Base-by-base conservation (phyloP, 805 yeast genomes). In the Yamadazyma kitorensis region DNA sequence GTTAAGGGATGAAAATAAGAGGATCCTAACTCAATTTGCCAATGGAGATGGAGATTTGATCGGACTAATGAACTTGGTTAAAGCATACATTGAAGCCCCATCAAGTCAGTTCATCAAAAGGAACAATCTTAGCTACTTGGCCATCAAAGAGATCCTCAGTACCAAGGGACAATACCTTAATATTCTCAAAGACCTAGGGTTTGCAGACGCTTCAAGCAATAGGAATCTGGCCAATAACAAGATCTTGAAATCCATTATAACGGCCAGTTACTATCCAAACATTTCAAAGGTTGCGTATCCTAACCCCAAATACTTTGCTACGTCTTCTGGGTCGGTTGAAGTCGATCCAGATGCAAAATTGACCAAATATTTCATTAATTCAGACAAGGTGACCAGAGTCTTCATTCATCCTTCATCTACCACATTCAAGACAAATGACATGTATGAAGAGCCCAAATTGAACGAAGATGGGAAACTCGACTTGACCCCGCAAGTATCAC, bases 361-460 rank as follows among this genome's bases (percentile, higher is more conserved):
- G 17, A 36, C 43, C 2, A 23, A 33, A 16, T 31, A 30, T 21
- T 37, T 12, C 17, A 30, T 37, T 11, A 27, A 34, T 20, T 17
- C 25, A 23, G 13, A 33, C 11, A 14, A 20, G 14, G 78, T 83
- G 0, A 66, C 74, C 0, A 64, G 96, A 30, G 87, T 89, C 0
- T 89, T 86, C 44, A 59, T 86, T 15, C 97, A 91, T 51, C 97
- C 98, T 2, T 78, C 93, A 0, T 87, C 96, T 0, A 68, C 84
- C 2, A 51, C 86, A 31, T 86, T 88, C 51, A 72, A 76, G 20
- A 16, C 36, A 3, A 28, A 26, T 15, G 21, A n/a, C 4, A 17
- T 29, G 1, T 34, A 20, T 21, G 33, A 35, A 9, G 36, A 34
- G 1, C 14, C 20, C 11, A 47, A 54, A 5, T 9, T 54, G 52